phyloP scores from a whole-genome alignment of 768 basidiomycete genomes.

The Xerocomellus intermedius region DNA sequence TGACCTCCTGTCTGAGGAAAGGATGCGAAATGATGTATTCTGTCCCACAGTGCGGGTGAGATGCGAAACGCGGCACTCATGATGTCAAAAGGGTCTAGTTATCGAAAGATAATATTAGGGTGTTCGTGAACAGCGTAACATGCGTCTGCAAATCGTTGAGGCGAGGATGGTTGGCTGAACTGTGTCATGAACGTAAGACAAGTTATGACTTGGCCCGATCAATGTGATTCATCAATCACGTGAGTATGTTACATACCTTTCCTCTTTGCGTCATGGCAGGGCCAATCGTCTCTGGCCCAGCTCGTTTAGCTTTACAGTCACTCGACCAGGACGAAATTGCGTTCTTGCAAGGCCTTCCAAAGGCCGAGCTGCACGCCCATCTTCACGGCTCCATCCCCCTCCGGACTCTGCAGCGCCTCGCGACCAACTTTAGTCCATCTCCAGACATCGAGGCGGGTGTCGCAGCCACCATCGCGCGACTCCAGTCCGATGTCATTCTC shows the following conservation, averaged over 20 bases:
- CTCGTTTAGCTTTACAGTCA: constrained; percentile 52
- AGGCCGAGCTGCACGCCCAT: constrained; percentile 86
- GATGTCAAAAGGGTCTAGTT: not conserved
- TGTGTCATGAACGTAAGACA: not conserved
- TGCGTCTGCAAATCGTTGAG: not conserved
- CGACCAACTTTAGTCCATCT: constrained; percentile 36
- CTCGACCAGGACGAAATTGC: constrained; percentile 48
- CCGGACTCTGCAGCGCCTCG: constrained; percentile 58
- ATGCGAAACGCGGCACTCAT: constrained; percentile 63
- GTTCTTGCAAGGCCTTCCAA: constrained; percentile 66
- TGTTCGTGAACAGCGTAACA: not conserved
- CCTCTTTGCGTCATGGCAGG: not conserved
- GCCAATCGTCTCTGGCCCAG: constrained; percentile 24
- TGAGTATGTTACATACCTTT: not conserved
- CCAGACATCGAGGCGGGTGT: constrained; percentile 36
- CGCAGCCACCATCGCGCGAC: constrained; percentile 41
- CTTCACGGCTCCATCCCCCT: constrained; percentile 84
- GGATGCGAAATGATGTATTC: constrained; percentile 85
- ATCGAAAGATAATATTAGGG: not conserved
- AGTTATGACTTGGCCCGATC: not conserved
- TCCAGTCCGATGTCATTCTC: constrained; percentile 42
- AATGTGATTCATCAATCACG: constrained; percentile 12
- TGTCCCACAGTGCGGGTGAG: constrained; percentile 78
- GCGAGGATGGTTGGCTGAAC: no score
- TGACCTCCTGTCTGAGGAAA: constrained; percentile 91